Evolutionary conservation across 305 asterid genomes (phyloP), one percentile per base, ranked within the genome.

Genomic region (Fraxinus baroniana): DNA sequence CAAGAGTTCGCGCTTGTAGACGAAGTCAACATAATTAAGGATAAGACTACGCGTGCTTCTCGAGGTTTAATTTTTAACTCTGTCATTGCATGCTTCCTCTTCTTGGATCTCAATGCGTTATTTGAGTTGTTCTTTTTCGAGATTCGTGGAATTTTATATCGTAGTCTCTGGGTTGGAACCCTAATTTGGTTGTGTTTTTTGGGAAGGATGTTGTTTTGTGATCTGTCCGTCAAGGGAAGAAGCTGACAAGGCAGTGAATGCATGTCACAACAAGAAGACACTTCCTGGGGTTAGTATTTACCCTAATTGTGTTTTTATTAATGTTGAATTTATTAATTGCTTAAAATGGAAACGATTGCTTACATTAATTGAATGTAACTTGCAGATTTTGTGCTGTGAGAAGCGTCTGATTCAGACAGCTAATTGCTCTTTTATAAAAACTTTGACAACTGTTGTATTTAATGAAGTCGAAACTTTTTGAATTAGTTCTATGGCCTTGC

Each of bases 181-280:
- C 90, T 88, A 89, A 88, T 89, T 85, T 60, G 76, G 44, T n/a
- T 81, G 36, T 79, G 78, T 26, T 79, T 78, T 35, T 79, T 33
- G 77, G 77, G 74, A 74, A 93, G 98, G 97, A 39, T 93, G 97
- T 87, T 92, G 95, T 89, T 89, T 95, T 74, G 84, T 86, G 83
- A 87, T 90, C 33, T 95, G 98, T 55, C 98, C 97, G 36, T 93
- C 98, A 57, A 90, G 96, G 86, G 92, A 93, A 87, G 98, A 95
- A 85, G 98, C 98, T 7, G 98, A 95, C 87, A 95, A 92, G 89
- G 95, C 93, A 7, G 87, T 93, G 13, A 57, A 84, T 87, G 97
- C 95, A 78, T 93, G 91, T 24, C 98, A 95, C 83, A 90, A 95
- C 81, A 92, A 90, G 94, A 92, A 87, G 89, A 92, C 95, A 79